Evolutionary conservation across 306 rosid genomes (phyloP), one percentile per base, ranked within the genome.

Genomic region (Cicer judaicum): DNA sequence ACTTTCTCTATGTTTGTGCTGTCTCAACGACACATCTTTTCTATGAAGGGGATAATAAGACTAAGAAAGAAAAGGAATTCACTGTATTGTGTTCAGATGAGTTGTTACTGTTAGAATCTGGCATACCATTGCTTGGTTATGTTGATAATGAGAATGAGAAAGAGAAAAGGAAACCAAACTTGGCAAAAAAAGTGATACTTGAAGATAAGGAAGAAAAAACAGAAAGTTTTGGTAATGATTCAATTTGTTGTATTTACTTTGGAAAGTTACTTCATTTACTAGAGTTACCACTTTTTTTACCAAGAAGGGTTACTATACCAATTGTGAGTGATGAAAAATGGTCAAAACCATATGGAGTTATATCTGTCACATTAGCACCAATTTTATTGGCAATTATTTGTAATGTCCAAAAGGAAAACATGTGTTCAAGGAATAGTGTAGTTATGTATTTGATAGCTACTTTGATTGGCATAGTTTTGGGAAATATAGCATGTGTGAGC

Each of bases 401-500:
- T 7, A 75, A 75, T 18, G 65, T 65, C 10, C 79, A 75, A 43
- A 64, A 53, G 73, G 73, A 75, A 75, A 65, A 75, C 54, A 8
- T 4, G 39, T 47, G 62, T 41, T 53, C 79, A 75, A 75, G 10
- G 66, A 65, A 73, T 24, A 24, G 56, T 12, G 52, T 65, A 41
- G 79, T 75, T 64, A 34, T 73, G 41, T 75, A 64, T 14, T 42
- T 75, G 4, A 75, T 46, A 64, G 50, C 79, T 52, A n/a, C 79
- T 13, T 65, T 75, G 24, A 42, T 75, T 65, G 79, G 79, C 14
- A 75, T 75, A 50, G 55, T 75, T 41, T 64, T 75, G 12, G 79
- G 79, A 19, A 75, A 75, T 44, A 64, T 75, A 55, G 79, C 79
- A 75, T 75, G 79, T 75, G 79, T 75, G 34, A 75, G 65, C 5